phyloP scores from a whole-genome alignment of 345 rosid genomes.

The Carallia pectinifolia region DNA sequence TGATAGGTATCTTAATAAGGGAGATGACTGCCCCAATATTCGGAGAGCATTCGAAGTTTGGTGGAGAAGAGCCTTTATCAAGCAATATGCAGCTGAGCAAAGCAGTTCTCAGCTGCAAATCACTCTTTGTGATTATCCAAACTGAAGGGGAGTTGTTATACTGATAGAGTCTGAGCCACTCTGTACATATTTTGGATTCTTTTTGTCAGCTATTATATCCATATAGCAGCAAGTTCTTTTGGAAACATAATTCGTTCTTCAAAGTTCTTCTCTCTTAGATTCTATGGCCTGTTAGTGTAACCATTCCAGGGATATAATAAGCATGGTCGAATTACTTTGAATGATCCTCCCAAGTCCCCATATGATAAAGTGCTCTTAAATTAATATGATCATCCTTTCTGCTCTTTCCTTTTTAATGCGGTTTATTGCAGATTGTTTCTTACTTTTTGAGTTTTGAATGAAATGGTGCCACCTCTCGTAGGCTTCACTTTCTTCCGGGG shows the following conservation, averaged over 20 bases:
- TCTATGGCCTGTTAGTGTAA: neutral
- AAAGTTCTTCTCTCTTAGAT: neutral
- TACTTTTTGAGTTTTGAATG: too few relatives aligned
- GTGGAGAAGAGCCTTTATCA: constrained; percentile 89
- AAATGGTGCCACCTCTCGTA: too few relatives aligned
- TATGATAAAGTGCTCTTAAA: too few relatives aligned
- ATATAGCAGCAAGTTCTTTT: neutral
- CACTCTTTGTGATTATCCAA: constrained; percentile 56
- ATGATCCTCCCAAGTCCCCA: too few relatives aligned
- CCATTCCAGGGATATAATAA: neutral
- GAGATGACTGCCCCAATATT: constrained; percentile 83
- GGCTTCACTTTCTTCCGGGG: too few relatives aligned
- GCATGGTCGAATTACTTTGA: too few relatives aligned
- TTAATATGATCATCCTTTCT: too few relatives aligned
- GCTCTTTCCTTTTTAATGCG: too few relatives aligned
- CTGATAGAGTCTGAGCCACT: neutral
- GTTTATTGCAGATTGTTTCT: too few relatives aligned
- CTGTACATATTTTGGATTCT: constrained; percentile 18
- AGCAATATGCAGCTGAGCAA: constrained; percentile 45
- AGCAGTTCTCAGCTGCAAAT: constrained; percentile 66
- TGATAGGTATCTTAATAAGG: constrained; percentile 71
- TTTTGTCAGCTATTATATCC: constrained; percentile 8
- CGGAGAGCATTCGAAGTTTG: constrained; percentile 91
- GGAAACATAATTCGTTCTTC: neutral
- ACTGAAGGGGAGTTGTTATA: constrained; percentile 13